Evolutionary conservation across 768 basidiomycete species (phyloP), one percentile per base, ranked within the genome.

Genomic region (Boletus sp.): DNA sequence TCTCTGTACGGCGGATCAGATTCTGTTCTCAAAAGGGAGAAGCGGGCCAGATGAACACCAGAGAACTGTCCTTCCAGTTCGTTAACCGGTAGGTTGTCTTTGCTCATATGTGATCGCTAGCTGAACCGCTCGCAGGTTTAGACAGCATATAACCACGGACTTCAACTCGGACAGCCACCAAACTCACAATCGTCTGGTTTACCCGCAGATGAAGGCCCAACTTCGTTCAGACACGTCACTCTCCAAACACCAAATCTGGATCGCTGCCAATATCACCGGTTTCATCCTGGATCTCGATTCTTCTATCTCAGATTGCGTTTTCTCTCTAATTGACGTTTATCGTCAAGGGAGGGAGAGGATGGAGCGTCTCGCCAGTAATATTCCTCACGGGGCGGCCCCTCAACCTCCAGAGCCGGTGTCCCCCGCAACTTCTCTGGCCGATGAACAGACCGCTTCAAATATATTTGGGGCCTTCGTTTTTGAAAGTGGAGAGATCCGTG

Each of bases 211-310:
- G 87, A 83, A 79, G 46, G 90, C 89, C 0, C 82, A 88, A 33
- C 75, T 93, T 51, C 83, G 82, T 15, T 83, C 85, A 1, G 78
- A 82, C 2, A 76, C 76, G 15, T 77, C 80, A 1, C 70, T 72
- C 2, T 68, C 76, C 5, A 77, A 78, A 17, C 80, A 83, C 35
- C 79, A 82, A 54, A 71, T 90, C 24, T 83, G 82, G 75, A 74
- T 91, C 53, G 74, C 75, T 29, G 89, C 89, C 2, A 82, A 78
- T 50, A 88, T 96, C 63, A 89, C 84, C 64, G 94, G 94, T 12
- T 94, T 95, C 68, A 78, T 90, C 47, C 76, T 95, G 55, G 90
- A 94, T 64, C 75, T 96, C 24, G 92, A 94, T 67, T 85, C 92
- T 0, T 80, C 81, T 28, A 89, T 95, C 54, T 83, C 91, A 4